Evolutionary conservation across 2,329 filamentous ascomycete genomes (phyloP).

Genomic region (Pseudonectria foliicola): DNA sequence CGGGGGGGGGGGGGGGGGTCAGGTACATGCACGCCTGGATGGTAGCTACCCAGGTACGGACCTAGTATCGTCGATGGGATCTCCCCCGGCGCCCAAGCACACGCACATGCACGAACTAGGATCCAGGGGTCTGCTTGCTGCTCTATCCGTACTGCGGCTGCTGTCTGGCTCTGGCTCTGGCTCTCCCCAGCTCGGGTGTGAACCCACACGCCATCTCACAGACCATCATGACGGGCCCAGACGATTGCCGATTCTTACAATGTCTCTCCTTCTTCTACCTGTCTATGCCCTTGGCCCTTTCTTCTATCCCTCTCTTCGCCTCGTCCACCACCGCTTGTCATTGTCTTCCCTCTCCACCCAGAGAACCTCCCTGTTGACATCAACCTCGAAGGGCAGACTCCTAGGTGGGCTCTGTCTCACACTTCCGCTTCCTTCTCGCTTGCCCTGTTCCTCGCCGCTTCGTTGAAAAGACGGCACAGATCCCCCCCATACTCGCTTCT

Average conservation of each 20-base stretch:
- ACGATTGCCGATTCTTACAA: constrained; percentile 20
- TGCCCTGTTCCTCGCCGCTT: constrained; percentile 16
- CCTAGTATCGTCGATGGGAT: too few relatives aligned
- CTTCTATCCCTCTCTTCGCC: constrained; percentile 18
- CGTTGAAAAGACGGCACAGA: constrained; percentile 22
- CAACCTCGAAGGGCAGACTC: constrained; percentile 27
- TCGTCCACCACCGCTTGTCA: constrained; percentile 15
- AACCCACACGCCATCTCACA: constrained; percentile 26
- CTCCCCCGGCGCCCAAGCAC: too few relatives aligned
- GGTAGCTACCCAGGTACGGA: too few relatives aligned
- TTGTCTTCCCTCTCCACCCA: constrained; percentile 15
- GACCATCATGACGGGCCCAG: constrained; percentile 21
- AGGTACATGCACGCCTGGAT: too few relatives aligned
- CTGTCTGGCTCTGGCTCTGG: too few relatives aligned
- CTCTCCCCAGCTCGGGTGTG: constrained; percentile 15
- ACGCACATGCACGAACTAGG: constrained; percentile 11
- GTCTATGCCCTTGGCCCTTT: constrained; percentile 29
- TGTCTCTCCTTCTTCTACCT: constrained; percentile 31
- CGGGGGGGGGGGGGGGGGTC: too few relatives aligned
- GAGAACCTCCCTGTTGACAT: constrained; percentile 27
- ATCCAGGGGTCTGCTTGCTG: constrained; percentile 17
- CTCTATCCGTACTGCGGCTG: too few relatives aligned
- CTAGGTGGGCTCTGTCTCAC: constrained; percentile 27
- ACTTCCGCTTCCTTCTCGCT: constrained; percentile 25
- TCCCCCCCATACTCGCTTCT: constrained; percentile 3